Evolutionary conservation across 2,329 filamentous ascomycete genomes (phyloP), one percentile per base, ranked within the genome.

Genomic region (Leptographium galeiforme): DNA sequence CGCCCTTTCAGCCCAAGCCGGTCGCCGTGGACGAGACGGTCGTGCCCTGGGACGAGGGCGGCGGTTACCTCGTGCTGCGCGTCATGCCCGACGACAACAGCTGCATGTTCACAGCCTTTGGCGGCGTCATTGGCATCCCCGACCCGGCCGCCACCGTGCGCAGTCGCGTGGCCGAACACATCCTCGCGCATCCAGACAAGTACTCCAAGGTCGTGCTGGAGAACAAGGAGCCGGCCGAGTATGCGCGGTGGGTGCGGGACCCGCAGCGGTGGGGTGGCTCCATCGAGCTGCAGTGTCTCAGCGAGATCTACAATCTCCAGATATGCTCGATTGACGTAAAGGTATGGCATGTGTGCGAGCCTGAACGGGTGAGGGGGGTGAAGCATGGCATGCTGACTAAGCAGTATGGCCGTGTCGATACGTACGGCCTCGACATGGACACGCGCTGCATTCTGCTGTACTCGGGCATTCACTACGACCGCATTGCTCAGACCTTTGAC

Each of bases 11-110:
- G 7, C 64, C 66, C 0, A 67, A 64, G 46, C 57, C 59, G 3
- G 65, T 70, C 36, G 68, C 68, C 43, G 66, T 67, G 1, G 68
- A 72, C 55, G 66, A 70, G 57, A 70, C 70, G n/a, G 67, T 69
- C 19, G 66, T 78, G 8, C 67, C 70, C 6, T 78, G 76, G 74
- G 67, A 70, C 4, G 70, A 73, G 51, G 68, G 71, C 8, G 70
- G 70, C 32, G 77, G 77, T 4, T 76, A 72, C 34, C 61, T 82
- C 36, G 85, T 94, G 10, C 77, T 96, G 18, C 84, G 91, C 14
- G 87, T 97, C 50, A 96, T 97, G 91, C 89, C 90, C 6, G 91
- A 96, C 63, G 91, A 97, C 67, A 96, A 96, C 68, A 89, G 84
- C 55, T 97, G 91, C 69, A 82, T 97, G 62, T 97, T 96, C 68